Percentiles rank a stretch among this genome's conserved stretches.
Conservation (phyloP, 768 basidiomycete species). For the Kwoniella heveanensis region DNA sequence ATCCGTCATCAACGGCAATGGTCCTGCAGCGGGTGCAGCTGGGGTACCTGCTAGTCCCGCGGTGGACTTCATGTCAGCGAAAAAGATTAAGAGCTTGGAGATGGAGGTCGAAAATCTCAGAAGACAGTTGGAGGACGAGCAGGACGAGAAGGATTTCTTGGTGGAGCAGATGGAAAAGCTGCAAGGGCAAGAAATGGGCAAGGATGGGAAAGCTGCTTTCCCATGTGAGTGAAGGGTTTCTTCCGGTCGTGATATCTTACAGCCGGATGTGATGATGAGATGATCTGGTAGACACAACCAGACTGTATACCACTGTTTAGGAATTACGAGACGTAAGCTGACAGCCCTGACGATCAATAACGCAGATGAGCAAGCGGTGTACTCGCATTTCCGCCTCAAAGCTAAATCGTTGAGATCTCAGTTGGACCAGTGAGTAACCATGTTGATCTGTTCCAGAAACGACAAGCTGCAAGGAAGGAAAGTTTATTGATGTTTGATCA, state of each 20-base stretch:
- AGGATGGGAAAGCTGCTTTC: conserved; percentile 1
- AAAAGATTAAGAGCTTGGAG: conserved; percentile 42
- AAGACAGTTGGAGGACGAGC: conserved; percentile 51
- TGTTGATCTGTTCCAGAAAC: too few relatives aligned
- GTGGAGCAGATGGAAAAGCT: conserved; percentile 37
- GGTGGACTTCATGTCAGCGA: conserved; percentile 65
- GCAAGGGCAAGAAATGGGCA: conserved; percentile 21
- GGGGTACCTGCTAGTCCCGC: conserved; percentile 58
- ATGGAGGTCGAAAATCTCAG: conserved; percentile 45
- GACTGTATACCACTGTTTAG: too few relatives aligned
- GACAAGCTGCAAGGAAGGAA: too few relatives aligned
- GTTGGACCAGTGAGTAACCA: conserved; percentile 47
- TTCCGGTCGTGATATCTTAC: neutral
- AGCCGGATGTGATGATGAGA: too few relatives aligned
- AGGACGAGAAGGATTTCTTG: conserved; percentile 49
- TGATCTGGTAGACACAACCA: too few relatives aligned
- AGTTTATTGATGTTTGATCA: too few relatives aligned
- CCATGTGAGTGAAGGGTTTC: conserved; percentile 1
- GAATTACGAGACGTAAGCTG: neutral
- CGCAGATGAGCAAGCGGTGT: conserved; percentile 45
- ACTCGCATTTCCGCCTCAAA: conserved; percentile 48
- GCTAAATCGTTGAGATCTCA: conserved; percentile 45
- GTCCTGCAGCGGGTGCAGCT: conserved; percentile 60
- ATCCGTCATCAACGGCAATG: conserved; percentile 67
- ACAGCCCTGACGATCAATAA: neutral